phyloP scores from a whole-genome alignment of 192 early-diverging fungal species.

The Thamnidium elegans region DNA sequence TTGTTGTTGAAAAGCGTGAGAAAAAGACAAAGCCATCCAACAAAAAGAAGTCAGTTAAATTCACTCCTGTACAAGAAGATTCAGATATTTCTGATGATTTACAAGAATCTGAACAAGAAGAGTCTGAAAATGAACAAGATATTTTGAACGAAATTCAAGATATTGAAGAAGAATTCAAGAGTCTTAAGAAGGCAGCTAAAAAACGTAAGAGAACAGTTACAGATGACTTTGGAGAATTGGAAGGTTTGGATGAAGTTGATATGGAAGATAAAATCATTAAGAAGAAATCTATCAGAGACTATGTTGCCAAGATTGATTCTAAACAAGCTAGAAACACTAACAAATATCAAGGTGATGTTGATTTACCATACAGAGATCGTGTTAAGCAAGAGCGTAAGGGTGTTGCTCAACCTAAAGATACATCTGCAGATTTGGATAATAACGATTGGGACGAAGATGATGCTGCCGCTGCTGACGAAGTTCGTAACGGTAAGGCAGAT shows the following conservation, averaged over 20 bases:
- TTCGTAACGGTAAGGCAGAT: constrained; percentile 41
- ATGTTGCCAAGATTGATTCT: constrained; percentile 66
- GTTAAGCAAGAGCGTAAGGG: constrained; percentile 41
- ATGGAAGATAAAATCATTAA: constrained; percentile 75
- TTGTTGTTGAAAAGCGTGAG: neutral
- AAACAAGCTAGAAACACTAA: constrained; percentile 34
- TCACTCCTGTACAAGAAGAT: neutral
- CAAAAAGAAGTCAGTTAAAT: neutral
- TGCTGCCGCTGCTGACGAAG: constrained; percentile 44
- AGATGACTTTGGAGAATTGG: constrained; percentile 76
- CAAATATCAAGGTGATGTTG: constrained; percentile 69
- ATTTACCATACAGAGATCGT: constrained; percentile 77
- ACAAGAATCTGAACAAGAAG: constrained; percentile 12
- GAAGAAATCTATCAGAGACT: constrained; percentile 55
- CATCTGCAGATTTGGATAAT: constrained; percentile 51
- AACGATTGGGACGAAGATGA: constrained; percentile 59
- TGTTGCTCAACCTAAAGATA: constrained; percentile 45
- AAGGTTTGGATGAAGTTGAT: constrained; percentile 71
- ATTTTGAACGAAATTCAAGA: constrained; percentile 12
- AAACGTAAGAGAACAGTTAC: constrained; percentile 35
- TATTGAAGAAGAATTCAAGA: constrained; percentile 47
- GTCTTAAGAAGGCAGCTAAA: constrained; percentile 36
- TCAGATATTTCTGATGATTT: constrained; percentile 7
- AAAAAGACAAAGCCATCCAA: neutral
- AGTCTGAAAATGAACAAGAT: constrained; percentile 26